Evolutionary conservation across 345 rosid species (phyloP).

Genomic region (Aegle marmelos): DNA sequence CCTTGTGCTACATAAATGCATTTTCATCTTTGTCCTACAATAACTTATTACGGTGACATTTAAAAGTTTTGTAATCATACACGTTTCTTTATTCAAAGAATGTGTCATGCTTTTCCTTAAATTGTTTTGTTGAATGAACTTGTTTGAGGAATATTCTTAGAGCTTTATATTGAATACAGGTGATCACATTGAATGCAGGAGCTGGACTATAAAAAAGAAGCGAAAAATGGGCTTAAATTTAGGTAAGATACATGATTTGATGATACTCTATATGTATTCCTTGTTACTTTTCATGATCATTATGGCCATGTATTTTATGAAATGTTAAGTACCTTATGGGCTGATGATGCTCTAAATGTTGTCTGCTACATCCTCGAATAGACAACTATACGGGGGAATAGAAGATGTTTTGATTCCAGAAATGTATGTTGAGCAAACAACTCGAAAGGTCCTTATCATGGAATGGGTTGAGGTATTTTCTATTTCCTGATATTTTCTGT

Average conservation of each 20-base stretch:
- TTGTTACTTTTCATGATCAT: neutral
- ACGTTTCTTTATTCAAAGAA: neutral
- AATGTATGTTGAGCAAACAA: slow-evolving; percentile 76
- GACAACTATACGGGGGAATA: slow-evolving; percentile 75
- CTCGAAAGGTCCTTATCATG: slow-evolving; percentile 85
- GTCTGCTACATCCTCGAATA: slow-evolving; percentile 30
- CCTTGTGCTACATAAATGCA: neutral
- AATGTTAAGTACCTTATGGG: neutral
- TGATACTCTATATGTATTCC: neutral
- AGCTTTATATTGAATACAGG: slow-evolving; percentile 97
- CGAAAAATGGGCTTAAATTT: slow-evolving; percentile 80
- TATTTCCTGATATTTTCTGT: neutral
- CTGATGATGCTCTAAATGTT: slow-evolving; percentile 6
- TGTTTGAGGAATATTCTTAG: slow-evolving; percentile 67
- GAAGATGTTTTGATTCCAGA: slow-evolving; percentile 81
- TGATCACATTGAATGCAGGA: slow-evolving; percentile 99
- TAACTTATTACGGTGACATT: neutral
- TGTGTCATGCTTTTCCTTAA: slow-evolving; percentile 12
- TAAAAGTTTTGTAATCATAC: neutral
- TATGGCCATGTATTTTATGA: neutral
- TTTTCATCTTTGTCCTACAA: neutral
- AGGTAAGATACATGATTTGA: slow-evolving; percentile 47
- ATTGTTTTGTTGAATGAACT: slow-evolving; percentile 13
- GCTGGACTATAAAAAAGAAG: slow-evolving; percentile 94
- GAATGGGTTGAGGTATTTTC: slow-evolving; percentile 88